phyloP scores from a whole-genome alignment of 2,329 filamentous ascomycete species.

The Aspergillus fijiensis region DNA sequence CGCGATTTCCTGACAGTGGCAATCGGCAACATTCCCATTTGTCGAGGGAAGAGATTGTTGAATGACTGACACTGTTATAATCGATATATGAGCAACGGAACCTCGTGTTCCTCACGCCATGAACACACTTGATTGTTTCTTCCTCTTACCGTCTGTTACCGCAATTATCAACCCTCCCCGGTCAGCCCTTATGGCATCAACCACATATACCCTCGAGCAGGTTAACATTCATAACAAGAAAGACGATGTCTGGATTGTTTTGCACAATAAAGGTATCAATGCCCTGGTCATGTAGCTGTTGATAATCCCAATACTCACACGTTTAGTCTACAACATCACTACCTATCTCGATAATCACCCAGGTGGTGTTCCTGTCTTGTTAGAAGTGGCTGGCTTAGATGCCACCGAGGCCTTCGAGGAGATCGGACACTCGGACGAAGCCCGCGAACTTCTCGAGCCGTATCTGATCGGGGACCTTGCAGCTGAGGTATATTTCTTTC shows the following conservation, averaged over 20 bases:
- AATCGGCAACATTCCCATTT: no score
- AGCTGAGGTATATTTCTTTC: constrained; percentile 12
- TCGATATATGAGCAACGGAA: no score
- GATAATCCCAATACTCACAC: no score
- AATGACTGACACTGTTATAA: no score
- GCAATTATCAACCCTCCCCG: no score
- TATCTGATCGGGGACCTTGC: constrained; percentile 35
- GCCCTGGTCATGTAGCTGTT: neutral
- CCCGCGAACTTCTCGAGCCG: constrained; percentile 38
- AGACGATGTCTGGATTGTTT: constrained; percentile 54
- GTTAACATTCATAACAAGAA: constrained; percentile 50
- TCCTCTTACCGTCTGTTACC: no score
- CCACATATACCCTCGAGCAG: constrained; percentile 21
- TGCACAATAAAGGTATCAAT: constrained; percentile 53
- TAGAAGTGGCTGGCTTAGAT: constrained; percentile 43
- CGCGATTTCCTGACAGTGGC: no score
- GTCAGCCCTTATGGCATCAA: no score
- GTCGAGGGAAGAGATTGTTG: no score
- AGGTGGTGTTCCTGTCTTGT: constrained; percentile 39
- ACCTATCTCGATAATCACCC: constrained; percentile 61
- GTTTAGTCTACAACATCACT: constrained; percentile 45
- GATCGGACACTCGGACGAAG: constrained; percentile 47
- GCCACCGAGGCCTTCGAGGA: constrained; percentile 44
- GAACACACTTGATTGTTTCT: no score
- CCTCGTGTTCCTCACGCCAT: no score